Base-by-base conservation (phyloP, 2,329 filamentous ascomycete species). In the Aspergillus aculeatinus region DNA sequence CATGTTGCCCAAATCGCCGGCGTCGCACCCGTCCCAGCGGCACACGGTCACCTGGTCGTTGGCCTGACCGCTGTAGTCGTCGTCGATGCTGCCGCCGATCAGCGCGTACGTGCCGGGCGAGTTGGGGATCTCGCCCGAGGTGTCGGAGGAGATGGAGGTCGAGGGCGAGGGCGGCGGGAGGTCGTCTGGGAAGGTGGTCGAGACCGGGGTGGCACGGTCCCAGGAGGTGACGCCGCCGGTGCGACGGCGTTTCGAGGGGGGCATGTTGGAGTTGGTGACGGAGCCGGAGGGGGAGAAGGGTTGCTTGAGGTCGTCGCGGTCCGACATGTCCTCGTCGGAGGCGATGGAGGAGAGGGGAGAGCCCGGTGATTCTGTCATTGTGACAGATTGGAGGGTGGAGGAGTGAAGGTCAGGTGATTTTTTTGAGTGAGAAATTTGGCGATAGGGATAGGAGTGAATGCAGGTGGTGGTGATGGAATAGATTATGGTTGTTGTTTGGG, bases 71-170 rank as follows among this genome's bases (percentile, higher is more conserved):
- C 90, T 89, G 66, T 92, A 90, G 62, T 91, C 89, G 48, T 79
- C 77, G 56, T 79, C 77, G 58, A 76, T 70, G 57, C 70, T 73
- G 59, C 72, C 74, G 3, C 78, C 78, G 54, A 79, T 75, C 60
- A 74, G 73, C 59, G 70, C 74, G 60, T 70, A 67, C 42, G 44
- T 86, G 79, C 71, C 89, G 72, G 79, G 90, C 1, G 88, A 91
- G 71, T 86, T 88, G 27, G 90, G 90, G 52, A 93, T 86, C 59
- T 92, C 92, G 74, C 92, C 92, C 35, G 91, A 93, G 53, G 91
- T 96, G 77, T 99, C 95, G 56, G 91, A 92, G 7, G 92, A 96
- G 61, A 98, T 88, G 57, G 92, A 90, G 55, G 86, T 86, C 78
- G 67, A 84, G 75, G 74, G 87, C 76, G 61, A 83, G 75, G 74